Base-by-base conservation (phyloP, 1,139 yeast species). In the Candida anutae region DNA sequence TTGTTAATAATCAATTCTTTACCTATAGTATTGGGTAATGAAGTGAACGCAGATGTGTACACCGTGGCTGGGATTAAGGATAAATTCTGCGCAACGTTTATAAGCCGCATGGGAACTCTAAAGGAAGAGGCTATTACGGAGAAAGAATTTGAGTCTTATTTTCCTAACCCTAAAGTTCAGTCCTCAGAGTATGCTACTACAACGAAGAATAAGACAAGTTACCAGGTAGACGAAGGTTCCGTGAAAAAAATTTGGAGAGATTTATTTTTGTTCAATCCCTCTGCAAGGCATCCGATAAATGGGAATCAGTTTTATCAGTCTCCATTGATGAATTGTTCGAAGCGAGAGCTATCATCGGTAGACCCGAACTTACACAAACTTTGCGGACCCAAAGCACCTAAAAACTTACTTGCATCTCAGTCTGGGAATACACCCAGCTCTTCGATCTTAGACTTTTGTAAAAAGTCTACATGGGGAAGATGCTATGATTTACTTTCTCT, bases 381-480 rank as follows among this genome's bases (percentile, higher is more conserved):
- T 6, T 40, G 51, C 24, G 62, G 65, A 1, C 55, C 60, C 0
- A 34, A 40, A 8, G 49, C 63, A 0, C 25, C 43, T 1, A 59
- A 54, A 33, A 39, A 44, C 14, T 32, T 44, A 10, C 35, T 60
- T 18, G 50, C 67, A 1, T 53, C 64, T 3, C 62, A 50, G 34
- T 59, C 67, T 2, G 44, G 57, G 1, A 58, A 59, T 3, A 28
- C 37, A 5, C 39, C 54, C 4, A 38, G 48, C 26, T 34, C 50
- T 10, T 55, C 65, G 1, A 41, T 61, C 4, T 34, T 59, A 14
- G 65, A 62, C 30, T 62, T 61, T 35, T 45, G 48, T 23, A 43
- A 45, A 25, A 53, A 45, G 21, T 59, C 67, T 1, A 59, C 67
- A 2, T 63, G 69, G 69, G 70, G 70, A 5, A 49, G 65, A 30